Base-by-base conservation (phyloP, 768 basidiomycete species). In the Lentinus tigrinus region DNA sequence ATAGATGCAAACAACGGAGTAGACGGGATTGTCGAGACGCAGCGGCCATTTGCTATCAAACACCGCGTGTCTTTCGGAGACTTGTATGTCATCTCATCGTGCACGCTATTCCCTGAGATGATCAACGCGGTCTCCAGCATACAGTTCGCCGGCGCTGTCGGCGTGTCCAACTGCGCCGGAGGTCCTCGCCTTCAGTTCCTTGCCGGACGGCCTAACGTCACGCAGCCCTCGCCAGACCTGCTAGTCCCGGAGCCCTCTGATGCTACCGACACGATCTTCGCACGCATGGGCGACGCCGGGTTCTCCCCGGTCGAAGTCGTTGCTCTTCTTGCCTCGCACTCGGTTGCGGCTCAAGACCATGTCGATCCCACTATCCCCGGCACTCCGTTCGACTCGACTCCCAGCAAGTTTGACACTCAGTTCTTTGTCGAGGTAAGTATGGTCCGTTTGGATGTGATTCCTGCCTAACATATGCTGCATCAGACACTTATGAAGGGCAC, bases 81-180 rank as follows among this genome's bases (percentile, higher is more conserved):
- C 67, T 76, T 83, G 80, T 81, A 57, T 58, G 77, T 69, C n/a
- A 3, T 3, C 13, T 13, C 26, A 26, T 40, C 19, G 13, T 34
- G 16, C 9, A 11, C 39, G 31, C 58, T 34, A 51, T 6, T 34
- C 2, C 4, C 31, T 8, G 19, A 19, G 14, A 26, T 1, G 26
- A 38, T 39, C 34, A 19, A 19, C 24, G 36, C 2, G 21, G 16
- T 19, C 16, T 14, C 4, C 50, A 74, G 72, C 42, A 67, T 73
- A 47, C 65, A 69, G 34, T 73, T 72, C 64, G 69, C 70, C n/a
- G 70, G 66, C 2, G 65, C 69, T 14, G 68, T 67, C 26, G 65
- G 59, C n/a, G 52, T 65, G 19, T 54, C 61, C 27, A 69, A 68
- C 60, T 70, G 66, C 50, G 48, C 49, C 47, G 67, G 66, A 14